These are phyloP conservation scores for Collariella sp. DNA, from an alignment of 495 filamentous ascomycete genomes.

Conservation along the genomic window DNA sequence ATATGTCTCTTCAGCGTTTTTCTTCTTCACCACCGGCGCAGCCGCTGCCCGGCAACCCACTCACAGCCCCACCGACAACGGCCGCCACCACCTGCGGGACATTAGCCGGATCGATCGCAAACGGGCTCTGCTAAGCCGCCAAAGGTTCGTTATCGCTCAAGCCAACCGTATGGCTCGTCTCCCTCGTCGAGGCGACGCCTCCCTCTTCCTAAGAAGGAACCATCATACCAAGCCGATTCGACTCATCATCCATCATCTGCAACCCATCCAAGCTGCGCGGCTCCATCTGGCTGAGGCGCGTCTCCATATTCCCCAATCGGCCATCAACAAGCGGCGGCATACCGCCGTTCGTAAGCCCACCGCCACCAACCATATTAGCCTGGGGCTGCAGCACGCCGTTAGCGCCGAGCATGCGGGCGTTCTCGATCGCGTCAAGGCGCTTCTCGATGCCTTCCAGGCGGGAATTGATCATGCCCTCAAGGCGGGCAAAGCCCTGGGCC, in stretches of 20 bases:
- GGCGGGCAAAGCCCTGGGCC: slow-evolving; percentile 25
- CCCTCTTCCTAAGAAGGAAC: slow-evolving; percentile 20
- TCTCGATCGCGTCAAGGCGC: slow-evolving; percentile 33
- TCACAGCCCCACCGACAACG: too few relatives aligned
- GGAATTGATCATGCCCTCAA: slow-evolving; percentile 17
- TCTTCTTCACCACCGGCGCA: too few relatives aligned
- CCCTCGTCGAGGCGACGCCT: too few relatives aligned
- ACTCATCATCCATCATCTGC: slow-evolving; percentile 41
- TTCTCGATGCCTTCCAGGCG: slow-evolving; percentile 37
- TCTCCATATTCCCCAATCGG: slow-evolving; percentile 34
- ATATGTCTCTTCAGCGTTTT: background rate
- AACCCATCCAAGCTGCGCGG: slow-evolving; percentile 35
- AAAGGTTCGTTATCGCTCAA: too few relatives aligned
- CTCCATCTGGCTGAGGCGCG: slow-evolving; percentile 35
- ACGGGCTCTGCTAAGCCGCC: too few relatives aligned
- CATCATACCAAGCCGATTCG: slow-evolving; percentile 26
- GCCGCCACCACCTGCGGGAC: too few relatives aligned
- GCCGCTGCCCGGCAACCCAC: too few relatives aligned
- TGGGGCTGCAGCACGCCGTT: slow-evolving; percentile 23
- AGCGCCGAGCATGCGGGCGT: slow-evolving; percentile 23
- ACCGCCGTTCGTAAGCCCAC: slow-evolving; percentile 20
- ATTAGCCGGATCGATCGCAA: too few relatives aligned
- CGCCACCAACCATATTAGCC: slow-evolving; percentile 30
- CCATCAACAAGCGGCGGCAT: slow-evolving; percentile 30
- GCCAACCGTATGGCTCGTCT: too few relatives aligned